Conservation (phyloP, 2,329 filamentous ascomycete species). For the Trichoderma harzianum region DNA sequence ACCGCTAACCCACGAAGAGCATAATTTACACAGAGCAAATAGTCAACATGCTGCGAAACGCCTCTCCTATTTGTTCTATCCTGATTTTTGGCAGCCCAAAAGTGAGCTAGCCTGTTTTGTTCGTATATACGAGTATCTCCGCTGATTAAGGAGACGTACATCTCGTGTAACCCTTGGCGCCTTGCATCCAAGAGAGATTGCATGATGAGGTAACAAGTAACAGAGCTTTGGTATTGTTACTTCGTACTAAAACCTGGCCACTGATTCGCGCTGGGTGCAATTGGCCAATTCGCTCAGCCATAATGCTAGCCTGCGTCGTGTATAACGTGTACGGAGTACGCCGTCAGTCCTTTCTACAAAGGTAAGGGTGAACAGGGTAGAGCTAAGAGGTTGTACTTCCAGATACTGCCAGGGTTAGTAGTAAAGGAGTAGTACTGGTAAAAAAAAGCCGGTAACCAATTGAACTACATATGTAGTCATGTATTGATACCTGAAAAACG, state of each 20-base stretch:
- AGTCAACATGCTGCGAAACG: not conserved
- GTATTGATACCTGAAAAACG: not conserved
- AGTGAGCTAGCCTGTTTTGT: not conserved
- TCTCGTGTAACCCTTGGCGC: slow-evolving; percentile 1
- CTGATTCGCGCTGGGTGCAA: not conserved
- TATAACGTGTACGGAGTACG: not conserved
- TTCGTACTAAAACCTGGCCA: not conserved
- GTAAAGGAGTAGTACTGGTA: not conserved
- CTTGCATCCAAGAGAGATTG: not conserved
- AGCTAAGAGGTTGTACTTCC: not conserved
- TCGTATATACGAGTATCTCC: not conserved
- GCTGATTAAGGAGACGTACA: not conserved
- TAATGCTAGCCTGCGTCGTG: not conserved
- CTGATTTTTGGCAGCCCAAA: not conserved
- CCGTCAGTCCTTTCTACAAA: not conserved
- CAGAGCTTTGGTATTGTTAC: not conserved
- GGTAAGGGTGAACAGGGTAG: not conserved
- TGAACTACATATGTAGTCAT: not conserved
- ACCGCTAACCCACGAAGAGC: not conserved
- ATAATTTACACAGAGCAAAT: not conserved
- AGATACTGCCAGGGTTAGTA: not conserved
- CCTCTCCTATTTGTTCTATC: not conserved
- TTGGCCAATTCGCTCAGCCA: not conserved
- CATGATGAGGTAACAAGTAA: not conserved
- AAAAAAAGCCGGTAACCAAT: not conserved